Base-by-base conservation (phyloP, 768 basidiomycete species). In the Termitomyces sp. region DNA sequence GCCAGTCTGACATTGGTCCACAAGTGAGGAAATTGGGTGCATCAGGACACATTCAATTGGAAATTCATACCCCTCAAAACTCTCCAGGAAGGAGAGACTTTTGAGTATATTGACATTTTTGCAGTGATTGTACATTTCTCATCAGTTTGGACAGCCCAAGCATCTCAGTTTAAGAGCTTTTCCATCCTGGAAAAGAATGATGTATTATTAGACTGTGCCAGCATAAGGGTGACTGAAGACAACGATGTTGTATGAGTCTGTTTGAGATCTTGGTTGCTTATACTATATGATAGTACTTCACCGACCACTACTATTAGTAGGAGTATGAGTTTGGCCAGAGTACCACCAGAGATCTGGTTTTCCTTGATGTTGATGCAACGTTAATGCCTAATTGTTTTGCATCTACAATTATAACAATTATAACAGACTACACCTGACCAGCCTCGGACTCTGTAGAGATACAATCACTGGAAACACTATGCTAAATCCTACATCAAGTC, bases 401-500 rank as follows among this genome's bases (percentile, higher is more conserved):
- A n/a, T n/a, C n/a, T n/a, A n/a, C n/a, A n/a, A n/a, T n/a, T n/a
- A n/a, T n/a, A n/a, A n/a, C n/a, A n/a, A n/a, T n/a, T n/a, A n/a
- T n/a, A n/a, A n/a, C n/a, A n/a, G n/a, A n/a, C n/a, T n/a, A n/a
- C n/a, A n/a, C n/a, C n/a, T n/a, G n/a, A n/a, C n/a, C 37, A 45
- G 10, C 13, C 14, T 26, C 26, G 6, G 26, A 45, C 24, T 5
- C n/a, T n/a, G n/a, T n/a, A n/a, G 3, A 12, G 20, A 44, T 45
- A 27, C 26, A 46, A 2, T 2, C 46, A 30, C n/a, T 14, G 18
- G 16, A 18, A 18, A 24, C 34, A 36, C 30, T 55, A 79, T 8
- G 72, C 66, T 8, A 80, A 76, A 64, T 91, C 88, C 85, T 88
- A 92, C 62, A 92, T 69, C 36, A 89, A 62, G 61, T 91, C 88